phyloP scores from a whole-genome alignment of 2,329 filamentous ascomycete genomes.

The Didymella exigua region DNA sequence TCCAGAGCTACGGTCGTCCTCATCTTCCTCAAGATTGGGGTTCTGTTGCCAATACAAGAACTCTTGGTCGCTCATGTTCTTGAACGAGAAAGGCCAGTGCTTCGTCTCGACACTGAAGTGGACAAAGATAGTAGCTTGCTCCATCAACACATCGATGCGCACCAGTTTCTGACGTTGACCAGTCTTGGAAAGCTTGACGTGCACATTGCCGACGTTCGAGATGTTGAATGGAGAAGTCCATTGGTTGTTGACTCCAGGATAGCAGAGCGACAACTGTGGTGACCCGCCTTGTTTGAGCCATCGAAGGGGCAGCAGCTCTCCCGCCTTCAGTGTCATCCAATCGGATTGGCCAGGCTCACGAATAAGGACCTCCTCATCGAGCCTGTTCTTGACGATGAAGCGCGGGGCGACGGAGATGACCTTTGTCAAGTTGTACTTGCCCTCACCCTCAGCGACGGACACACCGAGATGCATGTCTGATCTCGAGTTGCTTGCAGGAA shows the following conservation, averaged over 20 bases:
- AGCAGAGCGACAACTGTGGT: constrained; percentile 92
- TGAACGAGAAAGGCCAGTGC: constrained; percentile 98
- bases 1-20: constrained; percentile 77
- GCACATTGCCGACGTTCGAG: constrained; percentile 87
- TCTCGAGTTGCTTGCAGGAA: constrained; percentile 72
- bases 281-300: constrained; percentile 82
- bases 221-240: constrained; percentile 99
- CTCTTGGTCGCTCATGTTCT: constrained; percentile 95
- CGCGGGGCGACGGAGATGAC: constrained; percentile 90
- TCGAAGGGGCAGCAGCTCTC: constrained; percentile 83
- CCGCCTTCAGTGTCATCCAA: constrained; percentile 75
- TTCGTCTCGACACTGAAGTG: constrained; percentile 89
- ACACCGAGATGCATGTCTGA: constrained; percentile 92
- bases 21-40: constrained; percentile 90
- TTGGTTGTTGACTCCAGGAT: constrained; percentile 91
- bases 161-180: constrained; percentile 88
- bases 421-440: constrained; percentile 98
- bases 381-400: constrained; percentile 92
- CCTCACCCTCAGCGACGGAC: constrained; percentile 85
- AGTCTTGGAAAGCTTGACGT: constrained; percentile 90
- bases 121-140: constrained; percentile 90
- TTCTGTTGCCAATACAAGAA: constrained; percentile 97
- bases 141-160: constrained; percentile 86
- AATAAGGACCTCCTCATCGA: constrained; percentile 85
- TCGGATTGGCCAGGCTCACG: constrained; percentile 91